Percentiles rank a stretch among this genome's conserved stretches.
Evolutionary conservation across 129 eudicot species (phyloP).

Genomic region (Pulicaria dysenterica): DNA sequence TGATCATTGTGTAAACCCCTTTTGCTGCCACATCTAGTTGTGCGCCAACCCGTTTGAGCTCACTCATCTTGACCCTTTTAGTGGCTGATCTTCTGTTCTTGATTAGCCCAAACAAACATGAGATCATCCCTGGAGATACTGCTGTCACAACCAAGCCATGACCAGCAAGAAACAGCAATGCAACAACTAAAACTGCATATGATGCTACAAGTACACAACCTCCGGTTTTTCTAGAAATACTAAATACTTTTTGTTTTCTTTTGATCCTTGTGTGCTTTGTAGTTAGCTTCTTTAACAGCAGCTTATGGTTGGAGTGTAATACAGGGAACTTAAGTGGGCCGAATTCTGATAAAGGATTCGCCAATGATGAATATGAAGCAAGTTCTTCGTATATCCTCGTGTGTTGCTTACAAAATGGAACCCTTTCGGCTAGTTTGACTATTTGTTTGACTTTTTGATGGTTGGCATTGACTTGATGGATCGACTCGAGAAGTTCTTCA

Average conservation of each 20-base stretch:
- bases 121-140: conserved; percentile 51
- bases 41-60: conserved; percentile 37
- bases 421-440: conserved; percentile 33
- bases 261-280: conserved; percentile 41
- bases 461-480: conserved; percentile 52
- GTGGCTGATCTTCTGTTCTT: conserved; percentile 22
- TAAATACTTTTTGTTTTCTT: conserved; percentile 39
- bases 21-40: conserved; percentile 77
- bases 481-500: conserved; percentile 58
- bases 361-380: conserved; percentile 43
- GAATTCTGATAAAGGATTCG: conserved; percentile 52
- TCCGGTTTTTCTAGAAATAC: conserved; percentile 30
- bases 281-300: conserved; percentile 45
- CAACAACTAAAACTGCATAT: conserved; percentile 41
- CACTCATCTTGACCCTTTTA: conserved; percentile 15
- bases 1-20: conserved; percentile 66
- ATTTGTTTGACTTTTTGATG: conserved; percentile 40
- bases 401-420: conserved; percentile 5
- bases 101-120: conserved; percentile 26
- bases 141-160: conserved; percentile 53
- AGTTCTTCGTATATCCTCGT: conserved; percentile 30
- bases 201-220: conserved; percentile 41
- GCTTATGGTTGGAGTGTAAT: conserved; percentile 36
- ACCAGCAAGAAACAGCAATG: conserved; percentile 46
- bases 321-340: conserved; percentile 36